Percentiles rank a stretch among this genome's conserved stretches.
Conservation (phyloP, 805 yeast species). For the Ogataea pignaliae region DNA sequence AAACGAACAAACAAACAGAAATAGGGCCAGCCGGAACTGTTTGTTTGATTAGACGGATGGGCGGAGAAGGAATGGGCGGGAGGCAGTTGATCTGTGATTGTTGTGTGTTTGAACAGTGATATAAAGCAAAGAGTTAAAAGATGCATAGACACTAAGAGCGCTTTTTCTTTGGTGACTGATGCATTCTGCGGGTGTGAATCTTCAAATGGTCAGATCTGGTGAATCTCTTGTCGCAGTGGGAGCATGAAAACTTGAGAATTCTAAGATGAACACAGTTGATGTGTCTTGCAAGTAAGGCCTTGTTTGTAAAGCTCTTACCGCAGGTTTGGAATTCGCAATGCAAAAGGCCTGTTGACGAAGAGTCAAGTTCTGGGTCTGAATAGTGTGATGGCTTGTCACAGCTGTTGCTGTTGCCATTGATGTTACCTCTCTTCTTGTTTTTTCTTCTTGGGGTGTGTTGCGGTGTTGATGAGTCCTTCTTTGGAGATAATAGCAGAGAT, state of each 20-base stretch:
- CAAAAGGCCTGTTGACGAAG: too few species aligned
- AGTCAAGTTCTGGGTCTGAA: too few species aligned
- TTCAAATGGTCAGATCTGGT: constrained; percentile 64
- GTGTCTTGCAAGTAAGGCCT: constrained; percentile 66
- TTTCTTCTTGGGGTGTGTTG: background rate
- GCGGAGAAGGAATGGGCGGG: too few species aligned
- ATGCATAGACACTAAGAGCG: background rate
- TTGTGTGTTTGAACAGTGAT: too few species aligned
- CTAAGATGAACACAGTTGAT: constrained; percentile 57
- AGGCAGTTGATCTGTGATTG: too few species aligned
- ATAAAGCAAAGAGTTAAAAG: background rate
- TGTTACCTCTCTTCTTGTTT: background rate
- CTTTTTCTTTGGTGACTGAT: constrained; percentile 5
- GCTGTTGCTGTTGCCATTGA: background rate
- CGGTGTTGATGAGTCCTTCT: background rate
- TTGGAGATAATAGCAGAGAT: background rate
- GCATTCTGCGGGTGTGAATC: constrained; percentile 52
- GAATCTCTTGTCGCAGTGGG: constrained; percentile 54
- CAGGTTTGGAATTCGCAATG: constrained; percentile 32
- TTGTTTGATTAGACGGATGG: too few species aligned
- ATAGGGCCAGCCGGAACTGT: too few species aligned
- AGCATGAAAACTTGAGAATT: constrained; percentile 52
- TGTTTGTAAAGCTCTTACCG: constrained; percentile 47
- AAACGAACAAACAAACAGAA: too few species aligned
- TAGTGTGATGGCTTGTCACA: too few species aligned